Evolutionary conservation across 2,329 filamentous ascomycete species (phyloP).

Genomic region (Aspergillus pseudoterreus): DNA sequence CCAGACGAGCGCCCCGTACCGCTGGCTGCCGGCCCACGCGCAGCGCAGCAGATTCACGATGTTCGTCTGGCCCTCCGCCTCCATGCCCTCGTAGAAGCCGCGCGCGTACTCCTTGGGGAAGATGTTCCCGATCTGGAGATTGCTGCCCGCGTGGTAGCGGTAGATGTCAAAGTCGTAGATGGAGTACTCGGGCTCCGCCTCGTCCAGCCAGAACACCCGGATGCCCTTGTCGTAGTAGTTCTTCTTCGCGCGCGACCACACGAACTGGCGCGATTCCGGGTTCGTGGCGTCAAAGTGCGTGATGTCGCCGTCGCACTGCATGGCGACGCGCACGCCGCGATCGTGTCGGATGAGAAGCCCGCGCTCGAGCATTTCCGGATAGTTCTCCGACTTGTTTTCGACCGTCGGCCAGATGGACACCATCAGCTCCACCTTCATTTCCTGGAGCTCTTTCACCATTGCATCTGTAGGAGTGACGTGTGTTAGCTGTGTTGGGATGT

Average conservation of each 20-base stretch:
- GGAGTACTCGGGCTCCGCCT: slow-evolving; percentile 61
- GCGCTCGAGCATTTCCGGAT: slow-evolving; percentile 57
- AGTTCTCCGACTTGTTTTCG: slow-evolving; percentile 57
- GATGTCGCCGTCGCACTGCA: slow-evolving; percentile 58
- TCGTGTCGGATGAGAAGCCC: slow-evolving; percentile 60
- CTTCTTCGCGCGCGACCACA: slow-evolving; percentile 57
- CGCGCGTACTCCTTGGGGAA: slow-evolving; percentile 58
- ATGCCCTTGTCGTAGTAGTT: slow-evolving; percentile 63
- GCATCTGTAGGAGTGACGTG: slow-evolving; percentile 39
- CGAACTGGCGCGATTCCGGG: slow-evolving; percentile 53
- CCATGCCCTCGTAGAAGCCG: slow-evolving; percentile 59
- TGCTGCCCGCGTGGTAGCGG: slow-evolving; percentile 55
- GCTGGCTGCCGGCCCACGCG: slow-evolving; percentile 59
- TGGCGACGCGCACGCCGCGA: slow-evolving; percentile 54
- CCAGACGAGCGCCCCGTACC: slow-evolving; percentile 64
- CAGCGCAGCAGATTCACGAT: slow-evolving; percentile 59
- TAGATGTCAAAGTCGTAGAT: slow-evolving; percentile 66
- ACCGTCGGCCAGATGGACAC: slow-evolving; percentile 68
- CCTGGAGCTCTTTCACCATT: slow-evolving; percentile 60
- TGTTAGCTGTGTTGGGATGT: not conserved
- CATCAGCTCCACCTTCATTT: slow-evolving; percentile 62
- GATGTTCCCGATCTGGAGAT: slow-evolving; percentile 57
- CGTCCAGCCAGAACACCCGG: slow-evolving; percentile 65
- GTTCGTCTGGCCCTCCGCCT: slow-evolving; percentile 50
- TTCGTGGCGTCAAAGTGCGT: slow-evolving; percentile 64